A percentile compares a stretch with the other conserved stretches of the same genome.
Conservation (phyloP, 2,329 filamentous ascomycete species). For the Fusarium nematophilum region DNA sequence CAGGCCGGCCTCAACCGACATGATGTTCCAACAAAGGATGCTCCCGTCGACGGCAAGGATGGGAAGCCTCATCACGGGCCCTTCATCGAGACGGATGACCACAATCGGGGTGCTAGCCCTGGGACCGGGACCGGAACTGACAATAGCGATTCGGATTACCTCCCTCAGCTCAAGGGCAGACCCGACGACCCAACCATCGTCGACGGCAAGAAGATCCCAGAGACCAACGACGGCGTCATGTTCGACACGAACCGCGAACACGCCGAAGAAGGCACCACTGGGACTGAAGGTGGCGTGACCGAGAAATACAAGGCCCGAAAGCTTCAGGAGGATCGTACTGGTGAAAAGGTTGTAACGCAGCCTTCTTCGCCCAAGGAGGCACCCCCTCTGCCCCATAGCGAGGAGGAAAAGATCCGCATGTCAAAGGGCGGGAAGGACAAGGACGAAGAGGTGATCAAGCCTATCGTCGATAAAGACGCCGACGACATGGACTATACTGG, state of each 20-base stretch:
- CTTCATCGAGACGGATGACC: conserved; percentile 67
- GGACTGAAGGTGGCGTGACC: conserved; percentile 89
- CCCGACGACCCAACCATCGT: conserved; percentile 63
- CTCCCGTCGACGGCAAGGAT: conserved; percentile 91
- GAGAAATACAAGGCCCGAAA: conserved; percentile 85
- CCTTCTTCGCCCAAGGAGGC: conserved; percentile 88
- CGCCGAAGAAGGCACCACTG: conserved; percentile 87
- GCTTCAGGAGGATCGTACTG: conserved; percentile 72
- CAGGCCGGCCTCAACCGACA: conserved; percentile 50
- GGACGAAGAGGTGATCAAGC: conserved; percentile 26
- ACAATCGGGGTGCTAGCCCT: conserved; percentile 14
- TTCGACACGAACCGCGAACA: conserved; percentile 81
- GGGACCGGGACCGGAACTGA: conserved; percentile 16
- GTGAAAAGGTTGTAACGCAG: conserved; percentile 75
- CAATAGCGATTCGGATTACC: conserved; percentile 51
- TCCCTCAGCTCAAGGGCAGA: conserved; percentile 61
- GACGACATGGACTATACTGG: conserved; percentile 50
- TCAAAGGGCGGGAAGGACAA: conserved; percentile 46
- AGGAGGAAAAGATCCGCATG: conserved; percentile 74
- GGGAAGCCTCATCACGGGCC: conserved; percentile 94
- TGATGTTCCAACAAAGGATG: conserved; percentile 72
- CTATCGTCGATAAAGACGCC: conserved; percentile 56
- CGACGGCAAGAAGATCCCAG: conserved; percentile 71
- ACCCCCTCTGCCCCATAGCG: conserved; percentile 82
- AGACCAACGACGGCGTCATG: conserved; percentile 86